These are phyloP conservation scores for Cutaneotrichosporon sp. DNA, from an alignment of 1,284 basidiomycete genomes.

Conservation along the genomic window DNA sequence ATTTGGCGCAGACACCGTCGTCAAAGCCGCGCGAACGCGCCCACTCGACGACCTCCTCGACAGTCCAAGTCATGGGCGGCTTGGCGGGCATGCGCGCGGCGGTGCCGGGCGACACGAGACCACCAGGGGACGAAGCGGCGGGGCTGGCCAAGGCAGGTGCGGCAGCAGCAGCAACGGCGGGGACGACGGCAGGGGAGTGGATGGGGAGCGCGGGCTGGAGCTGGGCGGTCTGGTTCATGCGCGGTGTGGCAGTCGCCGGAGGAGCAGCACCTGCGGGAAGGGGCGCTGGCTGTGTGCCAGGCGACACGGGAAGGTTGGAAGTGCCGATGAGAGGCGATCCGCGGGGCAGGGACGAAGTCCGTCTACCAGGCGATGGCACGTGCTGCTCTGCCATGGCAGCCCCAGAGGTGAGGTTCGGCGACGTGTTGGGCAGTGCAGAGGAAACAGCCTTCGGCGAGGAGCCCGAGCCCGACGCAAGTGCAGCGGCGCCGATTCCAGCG, in stretches of 20 bases:
- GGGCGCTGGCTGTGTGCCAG: neutral
- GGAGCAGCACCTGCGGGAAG: neutral
- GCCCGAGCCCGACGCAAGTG: neutral
- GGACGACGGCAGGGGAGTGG: neutral
- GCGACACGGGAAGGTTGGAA: neutral
- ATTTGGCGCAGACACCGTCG: conserved; percentile 76
- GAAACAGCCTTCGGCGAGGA: neutral
- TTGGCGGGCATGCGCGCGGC: conserved; percentile 16
- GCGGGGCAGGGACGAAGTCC: conserved; percentile 5
- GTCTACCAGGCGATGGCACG: neutral
- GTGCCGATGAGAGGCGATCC: neutral
- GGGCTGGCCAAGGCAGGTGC: neutral
- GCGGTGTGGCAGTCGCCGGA: neutral
- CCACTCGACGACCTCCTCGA: conserved; percentile 92
- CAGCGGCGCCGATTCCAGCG: neutral
- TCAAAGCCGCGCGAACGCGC: conserved; percentile 82
- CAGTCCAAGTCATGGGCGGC: conserved; percentile 72
- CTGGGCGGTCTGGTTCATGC: conserved; percentile 2
- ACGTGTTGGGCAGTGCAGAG: neutral
- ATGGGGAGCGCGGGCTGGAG: conserved; percentile 14
- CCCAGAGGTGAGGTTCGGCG: neutral
- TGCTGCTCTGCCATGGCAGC: neutral
- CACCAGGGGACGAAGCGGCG: conserved; percentile 5
- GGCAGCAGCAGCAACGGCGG: neutral
- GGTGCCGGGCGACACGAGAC: conserved; percentile 9